Conservation (phyloP, 805 yeast genomes). For the Wickerhamiella kurtzmanii region DNA sequence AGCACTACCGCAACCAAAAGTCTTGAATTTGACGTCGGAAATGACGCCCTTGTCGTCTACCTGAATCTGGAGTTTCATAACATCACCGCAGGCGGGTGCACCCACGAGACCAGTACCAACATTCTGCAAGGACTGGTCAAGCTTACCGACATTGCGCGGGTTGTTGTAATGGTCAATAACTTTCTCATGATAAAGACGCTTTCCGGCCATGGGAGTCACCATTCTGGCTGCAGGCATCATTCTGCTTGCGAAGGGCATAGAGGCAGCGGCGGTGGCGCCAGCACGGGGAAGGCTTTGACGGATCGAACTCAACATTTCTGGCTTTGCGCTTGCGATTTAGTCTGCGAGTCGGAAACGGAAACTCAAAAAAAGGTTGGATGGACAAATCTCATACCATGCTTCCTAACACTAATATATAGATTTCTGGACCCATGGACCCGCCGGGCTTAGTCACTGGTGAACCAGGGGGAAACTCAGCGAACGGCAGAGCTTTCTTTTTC, state of each 20-base stretch:
- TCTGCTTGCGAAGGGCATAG: neutral
- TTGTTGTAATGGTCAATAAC: conserved; percentile 93
- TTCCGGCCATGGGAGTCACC: too few relatives aligned
- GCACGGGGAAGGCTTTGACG: neutral
- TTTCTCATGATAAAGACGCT: conserved; percentile 56
- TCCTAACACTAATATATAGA: neutral
- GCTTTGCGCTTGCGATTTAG: too few relatives aligned
- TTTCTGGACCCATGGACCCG: too few relatives aligned
- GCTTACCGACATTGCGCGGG: conserved; percentile 92
- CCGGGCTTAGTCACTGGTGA: neutral
- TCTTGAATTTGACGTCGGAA: conserved; percentile 91
- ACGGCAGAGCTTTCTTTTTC: too few relatives aligned
- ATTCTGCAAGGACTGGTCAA: conserved; percentile 57
- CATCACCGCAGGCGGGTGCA: conserved; percentile 99
- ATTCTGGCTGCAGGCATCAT: too few relatives aligned
- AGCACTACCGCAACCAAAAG: conserved; percentile 98
- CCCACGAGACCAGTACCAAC: conserved; percentile 98
- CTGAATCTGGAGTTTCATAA: conserved; percentile 90
- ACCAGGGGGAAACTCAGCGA: neutral
- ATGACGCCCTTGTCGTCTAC: conserved; percentile 87
- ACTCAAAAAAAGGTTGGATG: neutral
- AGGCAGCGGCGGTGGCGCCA: neutral
- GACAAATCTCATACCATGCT: too few relatives aligned
- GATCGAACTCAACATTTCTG: neutral
- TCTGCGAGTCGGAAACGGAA: neutral